A percentile compares a stretch with the other conserved stretches of the same genome.
Evolutionary conservation across 331 rosid species (phyloP).

Genomic region (Spiraea crenata): DNA sequence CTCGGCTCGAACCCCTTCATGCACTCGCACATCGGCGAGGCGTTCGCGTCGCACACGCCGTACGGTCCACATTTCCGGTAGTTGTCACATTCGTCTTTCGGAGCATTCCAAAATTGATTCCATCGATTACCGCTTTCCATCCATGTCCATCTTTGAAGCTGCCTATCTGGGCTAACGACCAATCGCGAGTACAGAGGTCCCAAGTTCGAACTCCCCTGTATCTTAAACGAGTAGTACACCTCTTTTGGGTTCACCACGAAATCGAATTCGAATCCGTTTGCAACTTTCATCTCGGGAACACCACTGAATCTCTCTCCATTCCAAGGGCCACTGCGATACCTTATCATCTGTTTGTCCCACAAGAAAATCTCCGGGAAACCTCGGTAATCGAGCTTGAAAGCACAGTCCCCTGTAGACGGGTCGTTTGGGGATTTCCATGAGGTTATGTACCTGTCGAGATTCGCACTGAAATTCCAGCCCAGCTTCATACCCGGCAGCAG

Average conservation of each 20-base stretch:
- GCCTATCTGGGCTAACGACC: not conserved
- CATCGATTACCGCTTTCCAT: not conserved
- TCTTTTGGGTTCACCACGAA: not conserved
- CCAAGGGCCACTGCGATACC: constrained; percentile 11
- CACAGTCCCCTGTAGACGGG: constrained; percentile 8
- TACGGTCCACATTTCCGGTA: constrained; percentile 4
- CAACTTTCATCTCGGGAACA: not conserved
- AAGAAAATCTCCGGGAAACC: not conserved
- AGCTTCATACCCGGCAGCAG: constrained; percentile 7
- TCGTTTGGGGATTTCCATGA: constrained; percentile 15
- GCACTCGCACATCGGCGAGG: not conserved
- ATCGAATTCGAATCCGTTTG: not conserved
- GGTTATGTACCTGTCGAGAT: not conserved
- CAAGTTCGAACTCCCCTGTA: not conserved
- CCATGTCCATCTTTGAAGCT: not conserved
- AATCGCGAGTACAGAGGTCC: not conserved
- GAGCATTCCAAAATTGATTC: constrained; percentile 7
- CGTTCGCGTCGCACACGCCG: not conserved
- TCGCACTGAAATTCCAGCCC: not conserved
- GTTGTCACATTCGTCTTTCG: not conserved
- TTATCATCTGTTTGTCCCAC: not conserved
- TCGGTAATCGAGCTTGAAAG: not conserved
- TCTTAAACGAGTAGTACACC: not conserved
- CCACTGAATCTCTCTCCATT: not conserved
- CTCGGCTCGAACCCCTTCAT: constrained; percentile 17